Percentiles rank a stretch among this genome's conserved stretches.
phyloP scores from a whole-genome alignment of 768 basidiomycete species.

The Amanita exitialis region DNA sequence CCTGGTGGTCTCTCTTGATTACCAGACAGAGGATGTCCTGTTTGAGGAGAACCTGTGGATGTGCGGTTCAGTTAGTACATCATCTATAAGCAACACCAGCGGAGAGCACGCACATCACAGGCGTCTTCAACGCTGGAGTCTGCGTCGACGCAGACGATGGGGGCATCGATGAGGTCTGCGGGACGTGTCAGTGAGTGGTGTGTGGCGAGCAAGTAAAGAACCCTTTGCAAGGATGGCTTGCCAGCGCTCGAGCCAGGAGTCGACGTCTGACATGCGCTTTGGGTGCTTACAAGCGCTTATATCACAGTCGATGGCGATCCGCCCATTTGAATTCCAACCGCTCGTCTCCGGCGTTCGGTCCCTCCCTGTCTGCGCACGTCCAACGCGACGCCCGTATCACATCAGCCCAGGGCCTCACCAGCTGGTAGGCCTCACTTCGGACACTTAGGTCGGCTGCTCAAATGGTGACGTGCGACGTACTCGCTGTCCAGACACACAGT shows the following conservation, averaged over 20 bases:
- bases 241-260: conserved; percentile 54
- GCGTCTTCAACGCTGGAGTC: conserved; percentile 74
- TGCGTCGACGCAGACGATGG: conserved; percentile 56
- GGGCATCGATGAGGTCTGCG: conserved; percentile 61
- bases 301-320: too few species aligned
- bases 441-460: too few species aligned
- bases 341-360: too few species aligned
- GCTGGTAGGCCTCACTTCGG: too few species aligned
- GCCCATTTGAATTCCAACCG: too few species aligned
- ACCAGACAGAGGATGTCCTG: conserved; percentile 59
- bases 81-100: neutral
- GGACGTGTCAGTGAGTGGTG: neutral
- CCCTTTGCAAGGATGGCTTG: conserved; percentile 45
- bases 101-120: conserved; percentile 47
- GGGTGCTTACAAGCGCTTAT: too few species aligned
- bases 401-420: too few species aligned
- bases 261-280: conserved; percentile 16
- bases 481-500: too few species aligned
- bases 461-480: too few species aligned
- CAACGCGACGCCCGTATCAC: too few species aligned
- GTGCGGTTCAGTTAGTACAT: neutral
- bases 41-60: conserved; percentile 46
- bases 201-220: neutral
- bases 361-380: too few species aligned
- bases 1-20: conserved; percentile 30